These are phyloP conservation scores for Exserohilum rostratum DNA, from an alignment of 2,329 filamentous ascomycete genomes.

Conservation along the genomic window DNA sequence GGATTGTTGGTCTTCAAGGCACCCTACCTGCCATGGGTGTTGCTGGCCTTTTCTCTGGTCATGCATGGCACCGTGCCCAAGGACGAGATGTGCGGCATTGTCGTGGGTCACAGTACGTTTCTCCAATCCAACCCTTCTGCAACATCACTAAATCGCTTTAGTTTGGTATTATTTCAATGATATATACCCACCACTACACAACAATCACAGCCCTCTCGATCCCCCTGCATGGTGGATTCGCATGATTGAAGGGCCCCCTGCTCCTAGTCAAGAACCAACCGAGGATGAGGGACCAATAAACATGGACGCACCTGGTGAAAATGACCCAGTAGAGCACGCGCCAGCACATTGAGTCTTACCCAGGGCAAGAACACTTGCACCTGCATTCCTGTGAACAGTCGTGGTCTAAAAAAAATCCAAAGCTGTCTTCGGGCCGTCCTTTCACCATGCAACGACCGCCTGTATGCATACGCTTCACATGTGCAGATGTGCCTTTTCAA, in stretches of 20 bases:
- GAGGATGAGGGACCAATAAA: conserved; percentile 16
- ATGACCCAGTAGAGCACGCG: conserved; percentile 16
- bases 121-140: neutral
- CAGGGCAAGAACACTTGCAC: neutral
- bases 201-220: conserved; percentile 82
- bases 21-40: conserved; percentile 92
- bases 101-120: conserved; percentile 77
- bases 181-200: conserved; percentile 90
- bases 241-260: conserved; percentile 67
- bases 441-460: neutral
- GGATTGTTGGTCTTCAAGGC: conserved; percentile 90
- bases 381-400: conserved; percentile 31
- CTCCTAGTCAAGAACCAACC: conserved; percentile 24
- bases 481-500: neutral
- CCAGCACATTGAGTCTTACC: conserved; percentile 19
- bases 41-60: conserved; percentile 91
- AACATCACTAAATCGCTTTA: conserved; percentile 32
- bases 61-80: conserved; percentile 89
- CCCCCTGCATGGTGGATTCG: conserved; percentile 90
- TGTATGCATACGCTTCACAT: neutral
- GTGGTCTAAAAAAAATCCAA: conserved; percentile 25
- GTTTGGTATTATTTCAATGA: conserved; percentile 98
- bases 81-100: conserved; percentile 93
- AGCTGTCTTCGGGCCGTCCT: conserved; percentile 11
- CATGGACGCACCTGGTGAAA: conserved; percentile 3